Evolutionary conservation across 1,139 yeast genomes (phyloP), one percentile per base, ranked within the genome.

Genomic region (Barnettozyma hawaiiensis): DNA sequence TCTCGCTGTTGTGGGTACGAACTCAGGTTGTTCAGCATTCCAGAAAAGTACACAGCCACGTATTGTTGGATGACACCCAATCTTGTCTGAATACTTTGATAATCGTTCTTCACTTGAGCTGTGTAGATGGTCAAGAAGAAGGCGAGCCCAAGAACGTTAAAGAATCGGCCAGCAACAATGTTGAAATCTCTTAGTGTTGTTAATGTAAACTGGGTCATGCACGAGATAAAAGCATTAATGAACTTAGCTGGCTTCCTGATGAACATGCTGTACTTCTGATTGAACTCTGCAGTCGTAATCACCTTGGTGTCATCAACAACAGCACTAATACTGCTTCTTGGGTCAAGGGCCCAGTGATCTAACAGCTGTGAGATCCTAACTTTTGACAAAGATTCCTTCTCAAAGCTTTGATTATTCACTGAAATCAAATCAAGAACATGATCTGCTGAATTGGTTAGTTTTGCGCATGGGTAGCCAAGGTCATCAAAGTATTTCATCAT

Each of bases 11-110:
- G 62, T 2, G 96, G 95, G 57, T 82, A 87, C 9, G 84, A 71
- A 3, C 92, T 76, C 54, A 86, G 65, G 56, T 86, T 86, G 54
- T 83, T 85, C 40, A 87, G 68, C 74, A 86, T 78, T 0, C 96
- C 96, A 40, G 81, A 80, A 59, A 81, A 87, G 55, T 83, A 86
- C 38, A 86, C 60, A 15, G 89, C 78, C 19, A 82, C 69, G 4
- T 81, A 73, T 57, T 85, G 89, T 60, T 86, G 96, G 4, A 83
- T 71, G 40, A 86, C 62, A 2, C 96, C 96, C 21, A 87, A 63
- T 49, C 95, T 66, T 58, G 86, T 77, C 31, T 66, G 66, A 15
- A 85, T 69, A 32, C 94, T 84, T 12, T 75, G 71, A 47, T 71
- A 75, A 33, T 71, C 65, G 46, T 78, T 66, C 44, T 72, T 73